Evolutionary conservation across 2,329 filamentous ascomycete genomes (phyloP).

Genomic region (Keithomyces neogunnii): DNA sequence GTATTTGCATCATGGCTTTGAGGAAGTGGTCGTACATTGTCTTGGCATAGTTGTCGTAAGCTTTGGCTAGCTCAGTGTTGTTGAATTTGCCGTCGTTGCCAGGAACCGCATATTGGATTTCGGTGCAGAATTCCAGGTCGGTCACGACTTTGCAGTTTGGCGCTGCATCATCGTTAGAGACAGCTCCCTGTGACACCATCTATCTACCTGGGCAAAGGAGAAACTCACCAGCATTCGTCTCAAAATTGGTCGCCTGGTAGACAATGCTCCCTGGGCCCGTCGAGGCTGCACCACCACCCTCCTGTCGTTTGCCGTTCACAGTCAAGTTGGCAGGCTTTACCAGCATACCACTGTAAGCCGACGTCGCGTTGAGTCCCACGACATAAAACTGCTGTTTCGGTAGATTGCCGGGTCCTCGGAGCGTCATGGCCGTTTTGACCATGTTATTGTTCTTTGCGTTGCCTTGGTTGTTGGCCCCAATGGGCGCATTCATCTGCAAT

Average conservation of each 20-base stretch:
- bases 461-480: constrained; percentile 45
- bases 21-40: constrained; percentile 68
- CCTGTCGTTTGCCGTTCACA: constrained; percentile 29
- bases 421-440: constrained; percentile 58
- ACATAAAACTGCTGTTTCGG: constrained; percentile 88
- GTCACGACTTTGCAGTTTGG: constrained; percentile 80
- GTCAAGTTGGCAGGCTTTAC: constrained; percentile 50
- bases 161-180: constrained; percentile 33
- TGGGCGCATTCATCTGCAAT: constrained; percentile 55
- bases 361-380: constrained; percentile 61
- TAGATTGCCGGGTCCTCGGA: constrained; percentile 52
- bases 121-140: constrained; percentile 79
- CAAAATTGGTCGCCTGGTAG: constrained; percentile 63
- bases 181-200: not conserved
- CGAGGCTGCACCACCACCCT: constrained; percentile 11
- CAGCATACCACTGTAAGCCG: constrained; percentile 65
- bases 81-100: constrained; percentile 59
- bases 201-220: constrained; percentile 2
- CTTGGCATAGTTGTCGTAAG: constrained; percentile 72
- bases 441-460: constrained; percentile 25
- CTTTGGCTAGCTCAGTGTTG: constrained; percentile 52
- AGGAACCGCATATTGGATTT: constrained; percentile 86
- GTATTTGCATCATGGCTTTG: constrained; percentile 73
- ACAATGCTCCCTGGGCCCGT: constrained; percentile 65
- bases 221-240: constrained; percentile 64